Evolutionary conservation across 2,329 filamentous ascomycete genomes (phyloP).

Genomic region (Arthroderma sp.): DNA sequence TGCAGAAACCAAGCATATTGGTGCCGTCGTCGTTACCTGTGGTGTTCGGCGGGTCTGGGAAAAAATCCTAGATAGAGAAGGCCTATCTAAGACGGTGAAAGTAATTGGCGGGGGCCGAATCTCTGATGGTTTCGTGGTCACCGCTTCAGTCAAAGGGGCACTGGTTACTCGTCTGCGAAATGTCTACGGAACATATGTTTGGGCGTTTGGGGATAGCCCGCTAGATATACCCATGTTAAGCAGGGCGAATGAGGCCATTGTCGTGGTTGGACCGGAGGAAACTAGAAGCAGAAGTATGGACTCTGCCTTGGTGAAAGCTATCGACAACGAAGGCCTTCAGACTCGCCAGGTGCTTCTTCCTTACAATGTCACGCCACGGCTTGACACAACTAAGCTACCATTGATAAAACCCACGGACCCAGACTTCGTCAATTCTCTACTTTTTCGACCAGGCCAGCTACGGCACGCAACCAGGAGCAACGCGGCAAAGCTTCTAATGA

Average conservation of each 20-base stretch:
- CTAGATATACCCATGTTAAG: conserved; percentile 46
- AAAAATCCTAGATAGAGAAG: conserved; percentile 34
- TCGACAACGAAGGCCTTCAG: conserved; percentile 28
- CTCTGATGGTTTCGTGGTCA: conserved; percentile 38
- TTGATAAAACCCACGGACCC: conserved; percentile 21
- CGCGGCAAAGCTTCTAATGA: conserved; percentile 40
- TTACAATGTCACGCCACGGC: conserved; percentile 23
- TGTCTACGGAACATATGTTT: conserved; percentile 28
- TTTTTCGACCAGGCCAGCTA: conserved; percentile 15
- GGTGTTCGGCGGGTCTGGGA: conserved; percentile 45
- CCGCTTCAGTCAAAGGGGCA: conserved; percentile 35
- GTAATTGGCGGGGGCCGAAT: conserved; percentile 43
- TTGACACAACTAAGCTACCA: conserved; percentile 34
- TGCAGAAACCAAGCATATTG: conserved; percentile 23
- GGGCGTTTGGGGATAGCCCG: conserved; percentile 48
- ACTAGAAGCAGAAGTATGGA: conserved; percentile 44
- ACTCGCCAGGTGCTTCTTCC: conserved; percentile 39
- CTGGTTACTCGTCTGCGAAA: conserved; percentile 33
- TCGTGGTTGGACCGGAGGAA: conserved; percentile 40
- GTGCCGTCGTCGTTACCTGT: conserved; percentile 42
- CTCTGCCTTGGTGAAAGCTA: conserved; percentile 26
- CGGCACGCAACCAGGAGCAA: conserved; percentile 34
- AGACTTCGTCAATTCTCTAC: conserved; percentile 16
- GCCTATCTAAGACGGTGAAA: conserved; percentile 30
- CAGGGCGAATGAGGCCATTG: conserved; percentile 39